Evolutionary conservation across 805 yeast species (phyloP), one percentile per base, ranked within the genome.

Genomic region (Tetrapisispora iriomotensis): DNA sequence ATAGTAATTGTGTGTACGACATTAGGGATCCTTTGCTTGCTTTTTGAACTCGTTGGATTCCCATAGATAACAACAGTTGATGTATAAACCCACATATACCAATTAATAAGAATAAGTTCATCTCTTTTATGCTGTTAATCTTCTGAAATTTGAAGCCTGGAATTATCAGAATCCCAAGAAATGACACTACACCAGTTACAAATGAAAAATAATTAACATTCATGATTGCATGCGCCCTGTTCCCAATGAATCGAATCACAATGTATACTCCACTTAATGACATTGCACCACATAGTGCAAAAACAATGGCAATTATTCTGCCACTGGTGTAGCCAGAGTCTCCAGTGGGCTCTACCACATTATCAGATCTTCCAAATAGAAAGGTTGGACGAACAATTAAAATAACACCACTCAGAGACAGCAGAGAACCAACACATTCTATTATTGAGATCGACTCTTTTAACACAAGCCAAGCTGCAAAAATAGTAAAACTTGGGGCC

Each of bases 351-450:
- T 9, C 21, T 3, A 6, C 13, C n/a, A 15, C 7, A n/a, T 26
- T 30, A 12, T 42, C 27, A 13, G 37, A 34, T 4, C 8, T 9
- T 6, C 82, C 82, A 50, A 85, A 78, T 25, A 86, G 45, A 45
- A 82, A 82, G 8, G 74, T 64, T 1, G 96, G 96, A 53, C 84
- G 74, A 1, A 95, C 90, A 48, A 87, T 82, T 21, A 87, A 57
- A 1, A 85, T 45, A 3, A 88, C 95, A 6, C 96, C 96, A 2
- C 67, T 45, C 15, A 87, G 64, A 0, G 95, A 83, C 6, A 77
- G 54, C 0, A 76, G 12, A 1, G 87, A 81, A 26, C 94, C 87
- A 0, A 70, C 51, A 0, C 78, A 82, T 60, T 88, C 95, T 13
- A 76, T 52, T 26, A 68, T 46, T 4, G 85, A 73, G 57, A 82